Evolutionary conservation across 345 rosid species (phyloP).

Genomic region (Mercurialis annua): DNA sequence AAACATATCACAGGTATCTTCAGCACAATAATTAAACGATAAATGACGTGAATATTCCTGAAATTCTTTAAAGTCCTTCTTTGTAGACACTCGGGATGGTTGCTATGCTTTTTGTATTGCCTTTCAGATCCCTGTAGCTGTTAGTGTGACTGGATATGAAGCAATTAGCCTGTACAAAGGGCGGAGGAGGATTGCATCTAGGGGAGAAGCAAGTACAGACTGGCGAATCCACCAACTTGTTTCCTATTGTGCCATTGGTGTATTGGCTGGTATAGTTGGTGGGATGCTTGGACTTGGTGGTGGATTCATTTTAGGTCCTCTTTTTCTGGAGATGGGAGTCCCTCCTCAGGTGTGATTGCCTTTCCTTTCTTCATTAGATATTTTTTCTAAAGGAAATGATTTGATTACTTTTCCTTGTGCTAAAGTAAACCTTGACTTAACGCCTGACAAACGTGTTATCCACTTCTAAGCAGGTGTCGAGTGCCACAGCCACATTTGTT

Average conservation of each 20-base stretch:
- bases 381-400: too few species aligned
- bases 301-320: conserved; percentile 42
- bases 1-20: conserved; percentile 18
- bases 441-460: background rate
- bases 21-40: too few species aligned
- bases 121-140: conserved; percentile 28
- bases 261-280: conserved; percentile 34
- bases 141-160: conserved; percentile 17
- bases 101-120: background rate
- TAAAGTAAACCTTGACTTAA: background rate
- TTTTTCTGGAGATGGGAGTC: conserved; percentile 41
- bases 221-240: conserved; percentile 19
- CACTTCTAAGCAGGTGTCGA: conserved; percentile 45
- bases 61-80: background rate
- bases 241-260: conserved; percentile 22
- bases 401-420: background rate
- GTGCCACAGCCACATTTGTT: conserved; percentile 87
- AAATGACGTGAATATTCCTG: background rate
- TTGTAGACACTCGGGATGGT: background rate
- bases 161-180: conserved; percentile 43
- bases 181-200: conserved; percentile 34
- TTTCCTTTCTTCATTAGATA: background rate
- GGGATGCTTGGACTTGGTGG: conserved; percentile 45
- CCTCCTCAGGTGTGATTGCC: conserved; percentile 33
- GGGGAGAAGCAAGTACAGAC: conserved; percentile 32